phyloP scores from a whole-genome alignment of 1,284 basidiomycete species.

The Leccinum laetum region DNA sequence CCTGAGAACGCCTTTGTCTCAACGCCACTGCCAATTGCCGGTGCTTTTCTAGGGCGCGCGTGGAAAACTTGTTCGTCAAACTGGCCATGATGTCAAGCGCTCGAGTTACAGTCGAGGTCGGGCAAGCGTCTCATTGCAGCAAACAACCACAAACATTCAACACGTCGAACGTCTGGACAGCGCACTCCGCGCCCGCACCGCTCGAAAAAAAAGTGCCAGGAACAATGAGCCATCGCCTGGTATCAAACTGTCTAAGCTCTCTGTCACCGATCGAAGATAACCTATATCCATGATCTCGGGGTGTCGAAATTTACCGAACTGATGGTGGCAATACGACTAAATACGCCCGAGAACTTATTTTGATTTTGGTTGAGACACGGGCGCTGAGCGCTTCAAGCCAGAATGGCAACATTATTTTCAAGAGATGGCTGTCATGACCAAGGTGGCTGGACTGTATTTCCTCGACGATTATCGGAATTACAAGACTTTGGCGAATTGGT shows the following conservation, averaged over 20 bases:
- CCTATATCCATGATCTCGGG: background rate
- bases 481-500: background rate
- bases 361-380: background rate
- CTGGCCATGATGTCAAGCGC: background rate
- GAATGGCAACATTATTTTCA: constrained; percentile 4
- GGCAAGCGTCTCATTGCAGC: background rate
- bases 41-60: constrained; percentile 3
- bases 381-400: background rate
- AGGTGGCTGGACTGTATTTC: background rate
- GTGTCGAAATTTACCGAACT: background rate
- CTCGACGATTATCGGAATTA: constrained; percentile 2
- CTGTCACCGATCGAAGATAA: background rate
- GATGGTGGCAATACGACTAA: background rate
- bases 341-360: background rate
- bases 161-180: background rate
- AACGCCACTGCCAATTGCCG: constrained; percentile 2
- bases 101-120: background rate
- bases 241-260: background rate
- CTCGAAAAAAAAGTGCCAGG: background rate
- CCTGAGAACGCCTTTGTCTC: constrained; percentile 10
- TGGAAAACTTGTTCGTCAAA: constrained; percentile 1
- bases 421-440: background rate
- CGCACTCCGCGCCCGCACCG: background rate
- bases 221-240: background rate
- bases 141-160: background rate